Base-by-base conservation (phyloP, 257 asterid genomes). In the Phtheirospermum japonicum region DNA sequence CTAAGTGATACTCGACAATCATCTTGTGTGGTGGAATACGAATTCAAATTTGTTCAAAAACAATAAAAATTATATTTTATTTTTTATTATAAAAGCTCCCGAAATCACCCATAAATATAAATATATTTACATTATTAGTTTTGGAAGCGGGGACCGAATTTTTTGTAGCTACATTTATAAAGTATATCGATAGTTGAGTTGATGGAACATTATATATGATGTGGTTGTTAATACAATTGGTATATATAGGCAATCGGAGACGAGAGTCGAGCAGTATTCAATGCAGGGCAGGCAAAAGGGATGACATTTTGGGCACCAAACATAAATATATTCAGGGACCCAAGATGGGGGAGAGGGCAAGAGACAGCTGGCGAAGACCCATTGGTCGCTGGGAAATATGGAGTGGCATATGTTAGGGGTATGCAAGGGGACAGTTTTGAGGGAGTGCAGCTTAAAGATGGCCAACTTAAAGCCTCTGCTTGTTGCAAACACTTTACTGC, bases 311-410 rank as follows among this genome's bases (percentile, higher is more conserved):
- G 95, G 96, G 86, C 96, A 7, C 96, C 95, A 14, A 88, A 88
- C 28, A 81, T 83, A 53, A 88, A 88, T 61, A 83, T 88, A 66
- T 88, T 66, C 18, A 69, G 96, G 70, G 96, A 89, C 65, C 96
- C 95, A 11, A 76, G 96, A 67, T 89, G 90, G 95, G 95, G 95
- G 2, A 83, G 96, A 71, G 96, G 96, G 4, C 96, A 89, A 61
- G 95, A 89, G 69, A 89, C 95, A 6, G 71, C 95, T 1, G 95
- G 96, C 1, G 96, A 89, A 67, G 95, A 86, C 71, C 95, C 95
- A 13, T 18, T 53, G 64, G 72, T 80, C 3, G 83, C 83, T 3
- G 86, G 85, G 20, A 71, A 77, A 13, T 85, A 89, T 42, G 84
- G 85, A 3, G 81, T 86, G 64, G 80, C 94, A 10, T 85, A 79